Conservation (phyloP, 768 basidiomycete species). For the Lentinula aciculospora region DNA sequence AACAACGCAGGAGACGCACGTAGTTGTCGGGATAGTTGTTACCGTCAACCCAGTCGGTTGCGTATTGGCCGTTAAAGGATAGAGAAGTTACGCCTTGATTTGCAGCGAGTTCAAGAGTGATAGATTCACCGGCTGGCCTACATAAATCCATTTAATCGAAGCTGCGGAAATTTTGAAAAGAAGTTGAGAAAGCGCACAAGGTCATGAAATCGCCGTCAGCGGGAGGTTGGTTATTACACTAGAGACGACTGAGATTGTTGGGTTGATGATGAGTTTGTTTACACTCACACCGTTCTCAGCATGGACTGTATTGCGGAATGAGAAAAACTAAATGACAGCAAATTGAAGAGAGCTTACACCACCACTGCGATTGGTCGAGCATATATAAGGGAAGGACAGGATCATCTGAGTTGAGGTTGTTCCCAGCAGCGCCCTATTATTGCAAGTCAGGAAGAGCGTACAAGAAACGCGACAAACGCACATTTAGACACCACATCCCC, state of each 20-base stretch:
- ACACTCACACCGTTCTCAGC: not conserved
- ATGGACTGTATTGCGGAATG: not conserved
- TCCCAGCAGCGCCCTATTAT: not conserved
- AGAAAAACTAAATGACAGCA: not conserved
- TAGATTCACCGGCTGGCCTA: conserved; percentile 43
- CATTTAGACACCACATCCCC: conserved; percentile 11
- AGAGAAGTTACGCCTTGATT: conserved; percentile 44
- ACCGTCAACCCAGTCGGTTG: conserved; percentile 43
- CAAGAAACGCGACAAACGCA: not conserved
- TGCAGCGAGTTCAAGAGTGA: conserved; percentile 42
- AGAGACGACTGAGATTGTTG: not conserved
- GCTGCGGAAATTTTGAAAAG: not conserved
- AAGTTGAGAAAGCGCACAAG: not conserved
- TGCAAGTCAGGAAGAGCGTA: not conserved
- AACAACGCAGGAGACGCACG: conserved; percentile 21
- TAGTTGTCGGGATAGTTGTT: conserved; percentile 35
- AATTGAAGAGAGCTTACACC: conserved; percentile 2
- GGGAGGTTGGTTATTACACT: conserved; percentile 9
- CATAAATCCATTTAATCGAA: not conserved
- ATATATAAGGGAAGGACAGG: conserved; percentile 5
- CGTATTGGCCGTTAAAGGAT: conserved; percentile 32
- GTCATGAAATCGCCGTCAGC: conserved; percentile 9
- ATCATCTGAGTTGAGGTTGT: conserved; percentile 7
- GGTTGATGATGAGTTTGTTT: not conserved
- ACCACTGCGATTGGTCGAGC: conserved; percentile 7